A percentile compares a stretch with the other conserved stretches of the same genome.
Conservation (phyloP, 2,329 filamentous ascomycete species). For the Apiospora hydei region DNA sequence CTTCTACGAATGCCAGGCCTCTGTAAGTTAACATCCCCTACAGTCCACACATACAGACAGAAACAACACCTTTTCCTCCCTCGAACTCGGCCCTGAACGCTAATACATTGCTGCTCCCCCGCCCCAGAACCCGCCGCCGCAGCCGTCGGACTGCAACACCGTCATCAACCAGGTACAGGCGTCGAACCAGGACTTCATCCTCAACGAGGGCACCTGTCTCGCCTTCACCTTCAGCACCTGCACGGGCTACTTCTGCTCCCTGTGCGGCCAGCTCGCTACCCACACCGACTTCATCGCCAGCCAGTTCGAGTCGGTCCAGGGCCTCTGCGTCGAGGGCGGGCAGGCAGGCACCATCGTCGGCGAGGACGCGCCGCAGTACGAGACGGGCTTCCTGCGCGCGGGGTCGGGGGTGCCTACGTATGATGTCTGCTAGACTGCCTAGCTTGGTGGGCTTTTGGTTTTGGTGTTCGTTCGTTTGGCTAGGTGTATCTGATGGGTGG, state of each 20-base stretch:
- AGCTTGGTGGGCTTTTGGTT: neutral
- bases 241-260: constrained; percentile 47
- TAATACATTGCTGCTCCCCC: constrained; percentile 11
- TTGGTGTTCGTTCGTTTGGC: neutral
- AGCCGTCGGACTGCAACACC: constrained; percentile 41
- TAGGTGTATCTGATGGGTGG: neutral
- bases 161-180: constrained; percentile 42
- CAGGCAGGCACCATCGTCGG: constrained; percentile 45
- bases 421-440: constrained; percentile 40
- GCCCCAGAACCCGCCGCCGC: constrained; percentile 39
- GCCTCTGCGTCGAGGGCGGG: constrained; percentile 43
- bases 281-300: constrained; percentile 45
- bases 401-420: constrained; percentile 41
- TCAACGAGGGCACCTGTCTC: constrained; percentile 43
- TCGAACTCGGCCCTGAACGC: too few relatives aligned
- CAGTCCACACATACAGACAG: neutral
- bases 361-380: constrained; percentile 44
- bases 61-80: neutral
- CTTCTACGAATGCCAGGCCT: constrained; percentile 45
- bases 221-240: constrained; percentile 45
- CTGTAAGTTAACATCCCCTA: constrained; percentile 35
- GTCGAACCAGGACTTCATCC: constrained; percentile 38
- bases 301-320: constrained; percentile 43
- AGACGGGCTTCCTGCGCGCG: constrained; percentile 43
- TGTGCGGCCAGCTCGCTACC: constrained; percentile 43